A percentile compares a stretch with the other conserved stretches of the same genome.
Conservation (phyloP, 345 rosid species). For the Tarenaya hassleriana region DNA sequence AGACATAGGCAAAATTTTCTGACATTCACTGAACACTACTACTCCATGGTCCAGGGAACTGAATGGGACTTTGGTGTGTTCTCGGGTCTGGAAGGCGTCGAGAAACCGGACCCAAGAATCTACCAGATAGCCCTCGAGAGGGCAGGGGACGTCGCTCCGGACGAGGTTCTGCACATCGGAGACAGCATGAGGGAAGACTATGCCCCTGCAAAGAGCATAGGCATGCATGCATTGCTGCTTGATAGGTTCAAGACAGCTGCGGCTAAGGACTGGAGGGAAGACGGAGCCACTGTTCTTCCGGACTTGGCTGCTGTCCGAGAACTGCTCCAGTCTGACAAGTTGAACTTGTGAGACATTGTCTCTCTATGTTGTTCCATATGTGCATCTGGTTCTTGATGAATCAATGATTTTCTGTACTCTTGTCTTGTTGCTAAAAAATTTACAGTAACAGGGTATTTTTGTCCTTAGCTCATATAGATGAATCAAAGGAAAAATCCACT, state of each 20-base stretch:
- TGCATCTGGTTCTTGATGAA: too few species aligned
- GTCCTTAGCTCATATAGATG: too few species aligned
- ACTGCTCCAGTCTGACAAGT: slow-evolving; percentile 44
- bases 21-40: too few species aligned
- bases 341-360: slow-evolving; percentile 18
- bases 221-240: slow-evolving; percentile 82
- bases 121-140: slow-evolving; percentile 63
- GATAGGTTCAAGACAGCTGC: slow-evolving; percentile 82
- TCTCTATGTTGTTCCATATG: too few species aligned
- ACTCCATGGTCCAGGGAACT: too few species aligned
- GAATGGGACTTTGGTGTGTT: slow-evolving; percentile 99
- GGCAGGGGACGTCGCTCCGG: slow-evolving; percentile 75
- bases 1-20: too few species aligned
- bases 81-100: slow-evolving; percentile 87
- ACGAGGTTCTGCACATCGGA: slow-evolving; percentile 69
- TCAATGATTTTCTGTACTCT: too few species aligned
- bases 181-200: slow-evolving; percentile 93
- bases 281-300: slow-evolving; percentile 79
- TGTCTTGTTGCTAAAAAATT: too few species aligned
- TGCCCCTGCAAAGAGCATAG: slow-evolving; percentile 68
- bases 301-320: slow-evolving; percentile 65
- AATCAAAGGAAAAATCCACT: too few species aligned
- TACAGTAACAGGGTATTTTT: too few species aligned
- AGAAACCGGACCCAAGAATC: slow-evolving; percentile 83
- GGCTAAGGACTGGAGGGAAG: slow-evolving; percentile 70